Conservation (phyloP, 2,329 filamentous ascomycete species). For the Aspergillus intermedius region DNA sequence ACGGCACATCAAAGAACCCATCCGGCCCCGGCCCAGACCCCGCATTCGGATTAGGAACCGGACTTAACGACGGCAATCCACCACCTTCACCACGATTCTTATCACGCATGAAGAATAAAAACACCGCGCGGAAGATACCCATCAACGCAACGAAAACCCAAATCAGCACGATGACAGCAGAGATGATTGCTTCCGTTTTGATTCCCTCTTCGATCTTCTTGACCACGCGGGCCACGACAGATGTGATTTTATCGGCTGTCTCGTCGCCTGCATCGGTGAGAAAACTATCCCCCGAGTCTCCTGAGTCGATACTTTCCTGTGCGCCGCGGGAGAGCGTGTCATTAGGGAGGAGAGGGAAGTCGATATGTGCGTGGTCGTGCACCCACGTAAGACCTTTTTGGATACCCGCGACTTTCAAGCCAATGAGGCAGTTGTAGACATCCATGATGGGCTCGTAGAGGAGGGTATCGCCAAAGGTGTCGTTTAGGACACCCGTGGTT, state of each 20-base stretch:
- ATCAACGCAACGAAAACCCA: conserved; percentile 73
- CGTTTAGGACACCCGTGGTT: conserved; percentile 67
- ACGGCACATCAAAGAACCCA: conserved; percentile 34
- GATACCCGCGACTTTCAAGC: conserved; percentile 76
- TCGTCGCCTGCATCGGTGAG: conserved; percentile 67
- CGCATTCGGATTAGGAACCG: not conserved
- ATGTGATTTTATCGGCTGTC: conserved; percentile 74
- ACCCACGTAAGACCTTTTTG: conserved; percentile 93
- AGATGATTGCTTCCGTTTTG: conserved; percentile 72
- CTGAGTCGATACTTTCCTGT: conserved; percentile 46
- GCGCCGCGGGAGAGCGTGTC: conserved; percentile 81
- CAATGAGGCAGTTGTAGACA: conserved; percentile 79
- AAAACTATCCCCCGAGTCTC: conserved; percentile 58
- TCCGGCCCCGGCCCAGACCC: conserved; percentile 10
- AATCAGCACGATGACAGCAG: conserved; percentile 63
- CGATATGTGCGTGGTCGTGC: conserved; percentile 73
- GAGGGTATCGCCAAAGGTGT: conserved; percentile 73
- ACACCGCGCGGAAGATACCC: conserved; percentile 61
- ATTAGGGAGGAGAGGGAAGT: conserved; percentile 69
- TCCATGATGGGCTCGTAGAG: conserved; percentile 72
- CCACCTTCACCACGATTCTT: conserved; percentile 58
- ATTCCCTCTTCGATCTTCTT: conserved; percentile 62
- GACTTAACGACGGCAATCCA: conserved; percentile 20
- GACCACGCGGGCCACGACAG: conserved; percentile 65
- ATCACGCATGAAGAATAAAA: conserved; percentile 54